Base-by-base conservation (phyloP, 805 yeast genomes). In the Wickerhamiella siamensis region DNA sequence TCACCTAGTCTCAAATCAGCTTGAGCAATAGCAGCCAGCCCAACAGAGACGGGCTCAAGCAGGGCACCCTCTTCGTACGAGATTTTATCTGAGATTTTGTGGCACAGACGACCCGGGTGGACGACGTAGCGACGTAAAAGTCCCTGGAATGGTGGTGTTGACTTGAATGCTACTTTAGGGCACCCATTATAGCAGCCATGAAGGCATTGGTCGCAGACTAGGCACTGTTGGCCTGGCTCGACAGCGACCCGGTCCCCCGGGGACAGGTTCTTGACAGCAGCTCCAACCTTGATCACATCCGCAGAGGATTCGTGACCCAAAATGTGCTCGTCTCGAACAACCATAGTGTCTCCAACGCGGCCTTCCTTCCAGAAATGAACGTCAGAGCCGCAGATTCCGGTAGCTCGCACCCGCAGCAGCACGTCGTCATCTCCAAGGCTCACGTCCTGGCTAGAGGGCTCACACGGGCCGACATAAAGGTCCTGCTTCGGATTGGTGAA, bases 371-470 rank as follows among this genome's bases (percentile, higher is more conserved):
- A 75, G 61, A 75, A 77, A 55, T 79, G 84, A 46, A 77, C 66
- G 57, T 79, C 87, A 18, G 81, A 72, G 15, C 86, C 86, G 59
- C 86, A 79, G 49, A 79, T 78, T 21, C 86, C 86, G 5, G 82
- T 76, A 40, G 76, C 74, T 46, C 72, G 65, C 34, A 77, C 69
- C 53, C 72, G 76, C 34, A 77, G 69, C 16, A 73, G 55, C 20
- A 75, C 82, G 44, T 67, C 64, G 24, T 60, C 63, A 10, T 53
- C 50, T 9, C 60, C 64, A 5, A 18, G 20, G 9, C 6, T 15
- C 8, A 31, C n/a, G 15, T 66, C 66, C 32, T 20, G 42, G n/a
- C 50, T 43, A 15, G 42, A 27, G n/a, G 60, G 61, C 39, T 45
- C 52, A 40, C 53, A 46, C 10, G 48, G 47, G 5, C 50, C 58